Evolutionary conservation across 306 rosid genomes (phyloP).

Genomic region (Corylus heterophylla): DNA sequence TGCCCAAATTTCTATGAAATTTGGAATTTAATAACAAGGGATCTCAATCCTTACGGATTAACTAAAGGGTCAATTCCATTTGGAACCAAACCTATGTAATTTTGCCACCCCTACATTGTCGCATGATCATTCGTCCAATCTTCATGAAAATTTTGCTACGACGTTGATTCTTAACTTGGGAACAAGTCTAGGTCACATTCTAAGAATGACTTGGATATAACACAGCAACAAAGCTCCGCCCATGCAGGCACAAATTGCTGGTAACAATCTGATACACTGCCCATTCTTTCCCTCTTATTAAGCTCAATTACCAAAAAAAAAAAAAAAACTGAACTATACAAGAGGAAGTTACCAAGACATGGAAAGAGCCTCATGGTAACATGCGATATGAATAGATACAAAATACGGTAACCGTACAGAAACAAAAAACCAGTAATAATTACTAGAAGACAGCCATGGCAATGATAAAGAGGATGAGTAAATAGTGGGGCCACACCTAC

Average conservation of each 20-base stretch:
- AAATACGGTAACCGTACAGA: neutral
- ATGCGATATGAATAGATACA: neutral
- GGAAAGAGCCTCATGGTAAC: too few relatives aligned
- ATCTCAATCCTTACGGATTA: too few relatives aligned
- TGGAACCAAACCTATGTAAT: neutral
- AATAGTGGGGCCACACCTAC: constrained; percentile 34
- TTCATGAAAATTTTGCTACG: too few relatives aligned
- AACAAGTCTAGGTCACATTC: too few relatives aligned
- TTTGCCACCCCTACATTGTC: too few relatives aligned
- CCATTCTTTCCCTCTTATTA: neutral
- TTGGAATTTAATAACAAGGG: too few relatives aligned
- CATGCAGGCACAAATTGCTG: neutral
- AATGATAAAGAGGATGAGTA: constrained; percentile 20
- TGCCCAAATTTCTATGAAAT: too few relatives aligned
- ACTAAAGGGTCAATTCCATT: neutral
- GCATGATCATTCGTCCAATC: too few relatives aligned
- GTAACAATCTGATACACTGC: neutral
- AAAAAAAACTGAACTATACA: neutral
- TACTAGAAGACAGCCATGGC: constrained; percentile 34
- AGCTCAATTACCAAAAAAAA: neutral
- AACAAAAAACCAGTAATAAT: neutral
- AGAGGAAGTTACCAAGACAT: too few relatives aligned
- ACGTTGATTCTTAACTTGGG: too few relatives aligned
- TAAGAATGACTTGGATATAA: too few relatives aligned
- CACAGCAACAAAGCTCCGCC: too few relatives aligned